phyloP scores from a whole-genome alignment of 352 stramenopile genomes.

The Globisporangium cylindrosporum region DNA sequence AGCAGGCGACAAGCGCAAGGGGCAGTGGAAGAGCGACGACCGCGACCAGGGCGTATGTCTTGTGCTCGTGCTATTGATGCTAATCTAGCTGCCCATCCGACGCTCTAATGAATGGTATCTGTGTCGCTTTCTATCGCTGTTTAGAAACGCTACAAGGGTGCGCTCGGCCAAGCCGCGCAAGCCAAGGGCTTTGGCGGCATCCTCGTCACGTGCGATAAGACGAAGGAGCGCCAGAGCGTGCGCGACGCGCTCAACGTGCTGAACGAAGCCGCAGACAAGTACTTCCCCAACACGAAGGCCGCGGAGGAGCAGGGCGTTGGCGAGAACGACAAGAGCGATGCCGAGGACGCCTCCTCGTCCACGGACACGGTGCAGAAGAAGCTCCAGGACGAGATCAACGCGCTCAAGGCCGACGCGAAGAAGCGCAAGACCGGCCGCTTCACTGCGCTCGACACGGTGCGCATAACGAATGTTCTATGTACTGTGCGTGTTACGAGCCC shows the following conservation, averaged over 20 bases:
- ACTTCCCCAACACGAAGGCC: conserved; percentile 31
- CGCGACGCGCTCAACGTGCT: conserved; percentile 70
- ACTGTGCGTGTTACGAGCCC: neutral
- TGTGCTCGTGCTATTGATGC: neutral
- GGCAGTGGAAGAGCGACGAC: conserved; percentile 45
- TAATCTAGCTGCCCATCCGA: neutral
- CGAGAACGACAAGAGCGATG: conserved; percentile 18
- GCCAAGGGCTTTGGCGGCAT: conserved; percentile 61
- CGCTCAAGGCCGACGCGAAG: conserved; percentile 53
- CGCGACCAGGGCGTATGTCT: conserved; percentile 5
- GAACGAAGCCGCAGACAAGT: conserved; percentile 68
- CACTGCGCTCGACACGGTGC: conserved; percentile 56
- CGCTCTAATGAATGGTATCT: neutral
- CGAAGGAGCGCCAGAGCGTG: conserved; percentile 71
- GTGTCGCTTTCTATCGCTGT: neutral
- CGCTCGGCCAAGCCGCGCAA: conserved; percentile 37
- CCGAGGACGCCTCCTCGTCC: conserved; percentile 11
- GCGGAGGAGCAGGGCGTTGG: conserved; percentile 17
- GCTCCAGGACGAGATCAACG: conserved; percentile 66
- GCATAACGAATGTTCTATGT: neutral
- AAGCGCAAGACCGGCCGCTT: conserved; percentile 65
- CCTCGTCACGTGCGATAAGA: conserved; percentile 75
- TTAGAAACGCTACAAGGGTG: conserved; percentile 64
- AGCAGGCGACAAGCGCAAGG: conserved; percentile 48
- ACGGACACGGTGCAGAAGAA: conserved; percentile 57